Conservation (phyloP, 2,329 filamentous ascomycete species). For the Calycina herbarum region DNA sequence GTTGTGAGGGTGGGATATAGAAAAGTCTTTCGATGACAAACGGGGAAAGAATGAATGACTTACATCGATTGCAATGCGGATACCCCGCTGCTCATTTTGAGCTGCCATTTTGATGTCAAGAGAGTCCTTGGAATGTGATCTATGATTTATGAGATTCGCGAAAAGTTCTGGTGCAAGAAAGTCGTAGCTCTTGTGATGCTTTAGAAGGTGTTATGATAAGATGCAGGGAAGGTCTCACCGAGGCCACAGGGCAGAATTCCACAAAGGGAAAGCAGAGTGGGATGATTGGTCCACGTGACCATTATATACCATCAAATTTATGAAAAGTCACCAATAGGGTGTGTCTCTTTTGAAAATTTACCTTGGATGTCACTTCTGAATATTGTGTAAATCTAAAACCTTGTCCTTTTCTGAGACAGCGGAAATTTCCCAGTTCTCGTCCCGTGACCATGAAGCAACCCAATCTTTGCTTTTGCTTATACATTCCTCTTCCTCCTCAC, state of each 20-base stretch:
- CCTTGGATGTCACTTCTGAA: not conserved
- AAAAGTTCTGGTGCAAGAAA: not conserved
- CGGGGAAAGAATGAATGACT: not conserved
- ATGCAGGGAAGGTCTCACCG: not conserved
- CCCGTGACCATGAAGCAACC: constrained; percentile 1
- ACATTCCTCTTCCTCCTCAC: constrained; percentile 18
- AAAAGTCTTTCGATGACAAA: not conserved
- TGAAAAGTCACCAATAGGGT: not conserved
- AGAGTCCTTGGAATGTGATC: not conserved
- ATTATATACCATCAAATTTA: not conserved
- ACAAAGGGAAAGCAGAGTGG: constrained; percentile 1
- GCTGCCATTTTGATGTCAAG: constrained; percentile 21
- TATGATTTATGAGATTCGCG: not conserved
- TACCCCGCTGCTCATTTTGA: constrained; percentile 47
- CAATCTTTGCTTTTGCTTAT: not conserved
- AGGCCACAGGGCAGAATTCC: not conserved
- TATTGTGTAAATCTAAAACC: constrained; percentile 2
- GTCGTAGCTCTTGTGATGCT: not conserved
- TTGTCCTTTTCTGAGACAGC: not conserved
- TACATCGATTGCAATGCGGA: constrained; percentile 67
- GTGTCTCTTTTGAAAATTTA: not conserved
- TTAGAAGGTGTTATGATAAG: not conserved
- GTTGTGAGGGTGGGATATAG: not conserved
- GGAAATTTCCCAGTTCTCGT: not conserved
- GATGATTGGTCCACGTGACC: not conserved